phyloP scores from a whole-genome alignment of 2,329 filamentous ascomycete genomes.

The Cladophialophora carrionii region DNA sequence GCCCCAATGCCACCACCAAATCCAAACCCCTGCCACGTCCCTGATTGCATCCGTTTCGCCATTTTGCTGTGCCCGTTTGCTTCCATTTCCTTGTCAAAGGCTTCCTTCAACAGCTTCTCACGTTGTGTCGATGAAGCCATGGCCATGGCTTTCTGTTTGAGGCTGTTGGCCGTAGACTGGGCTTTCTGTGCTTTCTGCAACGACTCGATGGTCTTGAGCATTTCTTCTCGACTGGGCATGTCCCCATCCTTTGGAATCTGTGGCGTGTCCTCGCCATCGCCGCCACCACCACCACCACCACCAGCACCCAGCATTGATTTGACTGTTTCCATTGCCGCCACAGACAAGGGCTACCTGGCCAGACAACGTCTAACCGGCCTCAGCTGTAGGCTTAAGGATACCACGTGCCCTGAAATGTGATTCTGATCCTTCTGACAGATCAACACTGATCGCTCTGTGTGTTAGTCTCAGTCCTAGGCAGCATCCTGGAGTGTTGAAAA shows the following conservation, averaged over 20 bases:
- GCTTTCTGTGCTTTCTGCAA: constrained; percentile 32
- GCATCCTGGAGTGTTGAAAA: background rate
- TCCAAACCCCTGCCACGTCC: constrained; percentile 30
- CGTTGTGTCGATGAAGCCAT: constrained; percentile 29
- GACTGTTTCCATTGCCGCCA: constrained; percentile 12
- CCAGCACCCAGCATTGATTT: constrained; percentile 8
- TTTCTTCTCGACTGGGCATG: constrained; percentile 23
- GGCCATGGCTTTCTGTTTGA: constrained; percentile 30
- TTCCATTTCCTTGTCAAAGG: constrained; percentile 34
- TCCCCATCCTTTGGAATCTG: constrained; percentile 3
- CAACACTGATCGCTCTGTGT: background rate
- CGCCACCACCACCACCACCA: background rate
- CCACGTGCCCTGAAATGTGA: background rate
- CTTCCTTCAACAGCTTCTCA: constrained; percentile 29
- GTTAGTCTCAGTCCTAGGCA: background rate
- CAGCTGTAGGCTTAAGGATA: background rate
- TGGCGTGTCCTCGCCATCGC: background rate
- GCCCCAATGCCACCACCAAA: constrained; percentile 33
- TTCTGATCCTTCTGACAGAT: background rate
- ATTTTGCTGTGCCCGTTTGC: constrained; percentile 34
- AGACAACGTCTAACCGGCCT: background rate
- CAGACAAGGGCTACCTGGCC: background rate
- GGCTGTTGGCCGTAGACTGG: constrained; percentile 27
- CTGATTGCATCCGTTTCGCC: constrained; percentile 32
- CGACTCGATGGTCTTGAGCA: constrained; percentile 28